A percentile compares a stretch with the other conserved stretches of the same genome.
Conservation (phyloP, 2,329 filamentous ascomycete genomes). For the Calonectria naviculata region DNA sequence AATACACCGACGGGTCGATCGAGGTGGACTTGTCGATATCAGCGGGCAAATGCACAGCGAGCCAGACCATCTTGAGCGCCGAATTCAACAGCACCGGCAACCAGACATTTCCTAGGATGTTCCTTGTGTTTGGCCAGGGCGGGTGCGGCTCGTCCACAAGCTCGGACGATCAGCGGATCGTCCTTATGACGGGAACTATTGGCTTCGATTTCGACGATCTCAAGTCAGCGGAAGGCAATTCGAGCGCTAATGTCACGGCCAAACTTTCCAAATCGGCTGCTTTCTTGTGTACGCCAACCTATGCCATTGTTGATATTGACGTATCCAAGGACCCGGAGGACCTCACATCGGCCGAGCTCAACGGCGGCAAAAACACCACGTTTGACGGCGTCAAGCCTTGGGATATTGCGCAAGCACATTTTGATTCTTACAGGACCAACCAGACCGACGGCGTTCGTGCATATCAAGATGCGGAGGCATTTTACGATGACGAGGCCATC, state of each 20-base stretch:
- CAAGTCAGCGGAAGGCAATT: slow-evolving; percentile 24
- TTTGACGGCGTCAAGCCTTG: slow-evolving; percentile 34
- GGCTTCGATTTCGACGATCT: slow-evolving; percentile 30
- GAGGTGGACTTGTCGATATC: slow-evolving; percentile 45
- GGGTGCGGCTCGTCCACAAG: slow-evolving; percentile 31
- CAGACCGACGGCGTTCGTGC: not conserved
- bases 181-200: slow-evolving; percentile 31
- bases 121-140: slow-evolving; percentile 30
- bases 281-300: slow-evolving; percentile 37
- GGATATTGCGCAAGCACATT: slow-evolving; percentile 32
- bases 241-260: slow-evolving; percentile 20
- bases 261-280: slow-evolving; percentile 26
- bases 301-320: slow-evolving; percentile 27
- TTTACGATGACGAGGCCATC: slow-evolving; percentile 37
- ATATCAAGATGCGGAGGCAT: slow-evolving; percentile 4
- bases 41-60: slow-evolving; percentile 27
- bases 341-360: slow-evolving; percentile 22
- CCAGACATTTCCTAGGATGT: slow-evolving; percentile 24
- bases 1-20: slow-evolving; percentile 28
- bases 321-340: slow-evolving; percentile 30
- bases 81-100: slow-evolving; percentile 26
- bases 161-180: slow-evolving; percentile 34
- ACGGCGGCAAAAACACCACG: slow-evolving; percentile 24
- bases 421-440: slow-evolving; percentile 29
- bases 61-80: slow-evolving; percentile 30